Evolutionary conservation across 1,284 basidiomycete species (phyloP).

Genomic region (Heimioporus punctisporus): DNA sequence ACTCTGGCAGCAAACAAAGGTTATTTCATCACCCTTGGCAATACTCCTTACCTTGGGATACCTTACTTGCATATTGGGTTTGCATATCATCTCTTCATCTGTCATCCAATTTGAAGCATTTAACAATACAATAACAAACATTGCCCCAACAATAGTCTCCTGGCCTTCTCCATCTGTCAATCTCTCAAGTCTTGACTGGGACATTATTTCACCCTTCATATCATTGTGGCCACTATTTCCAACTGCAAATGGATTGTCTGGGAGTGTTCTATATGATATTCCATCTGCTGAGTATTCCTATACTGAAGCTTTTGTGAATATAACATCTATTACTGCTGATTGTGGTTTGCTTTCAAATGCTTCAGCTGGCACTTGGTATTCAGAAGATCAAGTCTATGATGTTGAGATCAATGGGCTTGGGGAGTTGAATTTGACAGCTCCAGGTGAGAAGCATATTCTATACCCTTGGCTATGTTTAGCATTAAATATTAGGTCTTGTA

Average conservation of each 20-base stretch:
- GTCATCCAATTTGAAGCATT: slow-evolving; percentile 21
- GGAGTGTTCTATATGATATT: slow-evolving; percentile 13
- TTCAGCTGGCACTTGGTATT: neutral
- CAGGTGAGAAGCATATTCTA: neutral
- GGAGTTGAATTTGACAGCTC: neutral
- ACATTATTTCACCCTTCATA: neutral
- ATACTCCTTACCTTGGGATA: slow-evolving; percentile 8
- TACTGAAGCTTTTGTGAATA: slow-evolving; percentile 9
- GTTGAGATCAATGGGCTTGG: slow-evolving; percentile 8
- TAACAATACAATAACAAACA: neutral
- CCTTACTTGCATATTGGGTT: slow-evolving; percentile 7
- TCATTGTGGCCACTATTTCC: slow-evolving; percentile 1
- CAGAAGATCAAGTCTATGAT: neutral
- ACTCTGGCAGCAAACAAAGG: slow-evolving; percentile 19
- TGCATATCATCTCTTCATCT: slow-evolving; percentile 23
- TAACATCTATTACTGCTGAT: slow-evolving; percentile 7
- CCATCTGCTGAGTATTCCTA: neutral
- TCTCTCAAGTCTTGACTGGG: slow-evolving; percentile 5
- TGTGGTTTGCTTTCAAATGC: slow-evolving; percentile 11
- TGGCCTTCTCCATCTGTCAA: slow-evolving; percentile 6
- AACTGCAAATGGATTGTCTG: slow-evolving; percentile 11
- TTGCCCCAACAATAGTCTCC: slow-evolving; percentile 2
- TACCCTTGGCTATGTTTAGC: neutral
- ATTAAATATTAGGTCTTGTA: neutral
- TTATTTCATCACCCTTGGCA: neutral